A percentile compares a stretch with the other conserved stretches of the same genome.
Evolutionary conservation across 768 basidiomycete genomes (phyloP).

Genomic region (Krasilnikovozyma curviuscula): DNA sequence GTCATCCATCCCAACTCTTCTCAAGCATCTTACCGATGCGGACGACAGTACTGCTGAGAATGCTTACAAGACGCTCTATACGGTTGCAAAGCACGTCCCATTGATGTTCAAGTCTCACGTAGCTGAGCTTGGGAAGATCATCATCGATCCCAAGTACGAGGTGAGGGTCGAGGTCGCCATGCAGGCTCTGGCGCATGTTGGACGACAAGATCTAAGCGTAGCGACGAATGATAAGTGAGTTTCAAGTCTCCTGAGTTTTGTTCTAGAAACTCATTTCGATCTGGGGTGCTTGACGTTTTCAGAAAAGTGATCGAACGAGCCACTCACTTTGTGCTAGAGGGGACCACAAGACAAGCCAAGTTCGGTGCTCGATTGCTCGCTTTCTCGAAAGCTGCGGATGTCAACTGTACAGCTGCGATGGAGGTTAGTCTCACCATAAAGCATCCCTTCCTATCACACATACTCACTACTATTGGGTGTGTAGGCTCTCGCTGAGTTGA

Average conservation of each 20-base stretch:
- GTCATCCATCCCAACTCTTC: constrained; percentile 60
- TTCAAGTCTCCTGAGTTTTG: neutral
- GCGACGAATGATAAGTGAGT: constrained; percentile 49
- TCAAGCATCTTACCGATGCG: constrained; percentile 34
- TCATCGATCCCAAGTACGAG: constrained; percentile 38
- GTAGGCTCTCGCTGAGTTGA: constrained; percentile 41
- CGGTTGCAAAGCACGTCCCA: constrained; percentile 56
- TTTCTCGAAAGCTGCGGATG: constrained; percentile 36
- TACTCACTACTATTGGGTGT: neutral
- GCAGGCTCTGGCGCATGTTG: constrained; percentile 54
- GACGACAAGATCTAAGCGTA: constrained; percentile 39
- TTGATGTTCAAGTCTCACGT: constrained; percentile 53
- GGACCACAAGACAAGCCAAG: constrained; percentile 53
- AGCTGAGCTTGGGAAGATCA: constrained; percentile 51
- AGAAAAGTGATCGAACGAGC: constrained; percentile 36
- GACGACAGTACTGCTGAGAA: constrained; percentile 8
- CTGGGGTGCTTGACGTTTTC: neutral
- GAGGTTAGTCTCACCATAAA: constrained; percentile 34
- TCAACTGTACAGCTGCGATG: constrained; percentile 38
- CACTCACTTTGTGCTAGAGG: constrained; percentile 38
- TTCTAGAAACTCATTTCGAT: neutral
- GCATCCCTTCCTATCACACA: neutral
- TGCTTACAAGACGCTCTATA: constrained; percentile 22
- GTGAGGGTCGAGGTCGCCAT: constrained; percentile 45
- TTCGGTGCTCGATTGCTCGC: constrained; percentile 62